phyloP scores from a whole-genome alignment of 495 filamentous ascomycete species.

The Penicillium atrosanguineum region DNA sequence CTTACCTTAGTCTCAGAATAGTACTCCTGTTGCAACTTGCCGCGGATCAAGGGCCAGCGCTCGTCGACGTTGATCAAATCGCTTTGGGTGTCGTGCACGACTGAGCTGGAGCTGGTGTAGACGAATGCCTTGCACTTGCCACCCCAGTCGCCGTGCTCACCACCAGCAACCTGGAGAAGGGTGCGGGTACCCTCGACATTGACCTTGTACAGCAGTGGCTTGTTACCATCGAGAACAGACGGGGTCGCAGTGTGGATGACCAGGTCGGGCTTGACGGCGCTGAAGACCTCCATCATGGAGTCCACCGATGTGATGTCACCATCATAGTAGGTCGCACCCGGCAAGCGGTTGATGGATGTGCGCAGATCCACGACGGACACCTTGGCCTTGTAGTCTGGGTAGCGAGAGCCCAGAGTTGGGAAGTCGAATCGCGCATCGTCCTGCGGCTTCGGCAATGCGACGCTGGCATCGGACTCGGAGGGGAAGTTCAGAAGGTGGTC shows the following conservation, averaged over 20 bases:
- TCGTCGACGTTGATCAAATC: conserved; percentile 91
- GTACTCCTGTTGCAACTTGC: conserved; percentile 73
- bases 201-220: conserved; percentile 60
- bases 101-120: conserved; percentile 87
- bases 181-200: conserved; percentile 88
- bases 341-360: conserved; percentile 70
- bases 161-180: conserved; percentile 71
- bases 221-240: conserved; percentile 49
- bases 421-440: conserved; percentile 42
- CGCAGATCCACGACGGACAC: conserved; percentile 86
- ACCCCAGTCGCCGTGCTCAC: conserved; percentile 53
- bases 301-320: conserved; percentile 80
- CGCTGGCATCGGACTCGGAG: conserved; percentile 45
- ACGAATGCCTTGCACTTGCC: conserved; percentile 85
- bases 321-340: conserved; percentile 73
- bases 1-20: conserved; percentile 85
- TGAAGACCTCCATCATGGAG: conserved; percentile 63
- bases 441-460: conserved; percentile 37
- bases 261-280: conserved; percentile 71
- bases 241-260: conserved; percentile 96
- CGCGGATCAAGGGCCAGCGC: conserved; percentile 73
- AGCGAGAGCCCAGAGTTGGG: conserved; percentile 38
- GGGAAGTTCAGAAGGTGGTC: conserved; percentile 54
- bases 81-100: conserved; percentile 75
- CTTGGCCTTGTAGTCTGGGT: conserved; percentile 46